Evolutionary conservation across 2,329 filamentous ascomycete genomes (phyloP), one percentile per base, ranked within the genome.

Genomic region (Botrytis aclada): DNA sequence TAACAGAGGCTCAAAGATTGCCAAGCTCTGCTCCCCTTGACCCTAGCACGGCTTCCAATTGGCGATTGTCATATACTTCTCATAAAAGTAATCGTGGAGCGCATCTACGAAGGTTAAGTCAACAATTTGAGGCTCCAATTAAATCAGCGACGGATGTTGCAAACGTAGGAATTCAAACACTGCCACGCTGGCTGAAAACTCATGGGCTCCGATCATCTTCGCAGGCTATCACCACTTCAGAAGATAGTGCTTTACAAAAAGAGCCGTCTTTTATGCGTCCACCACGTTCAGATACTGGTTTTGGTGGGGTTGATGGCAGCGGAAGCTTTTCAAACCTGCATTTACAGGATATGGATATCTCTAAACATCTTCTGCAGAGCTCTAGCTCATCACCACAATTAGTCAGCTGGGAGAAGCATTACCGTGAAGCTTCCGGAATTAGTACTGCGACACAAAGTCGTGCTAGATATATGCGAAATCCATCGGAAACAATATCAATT

Each of bases 321-420:
- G 76, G 71, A 25, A 75, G 76, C 45, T 66, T 51, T 39, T 32
- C 74, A 37, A 61, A 67, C 56, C 34, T 77, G 32, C 79, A 77
- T 62, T 74, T 81, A 7, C 76, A 81, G 51, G 76, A 81, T 66
- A 80, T 79, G 77, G 74, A 75, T 22, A 80, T 80, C 58, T 77
- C 77, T 37, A 75, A 77, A 65, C 70, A 69, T 51, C 74, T 81
- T 58, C 75, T 77, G 8, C 73, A 76, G 29, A 76, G 74, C 43
- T 79, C 76, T 29, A 69, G 70, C 47, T 79, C 78, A 4, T 78
- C 77, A 3, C 75, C 78, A 18, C 74, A 77, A 51, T 39, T 78
- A 25, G 77, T 76, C 34, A 77, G 72, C 43, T 76, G 73, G 74
- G 74, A 75, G n/a, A 39, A 54, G 5, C 64, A 66, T 58, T 76